Percentiles rank a stretch among this genome's conserved stretches.
These are phyloP conservation scores for Xanthoceras sorbifolium DNA, from an alignment of 345 rosid genomes.

Conservation along the genomic window DNA sequence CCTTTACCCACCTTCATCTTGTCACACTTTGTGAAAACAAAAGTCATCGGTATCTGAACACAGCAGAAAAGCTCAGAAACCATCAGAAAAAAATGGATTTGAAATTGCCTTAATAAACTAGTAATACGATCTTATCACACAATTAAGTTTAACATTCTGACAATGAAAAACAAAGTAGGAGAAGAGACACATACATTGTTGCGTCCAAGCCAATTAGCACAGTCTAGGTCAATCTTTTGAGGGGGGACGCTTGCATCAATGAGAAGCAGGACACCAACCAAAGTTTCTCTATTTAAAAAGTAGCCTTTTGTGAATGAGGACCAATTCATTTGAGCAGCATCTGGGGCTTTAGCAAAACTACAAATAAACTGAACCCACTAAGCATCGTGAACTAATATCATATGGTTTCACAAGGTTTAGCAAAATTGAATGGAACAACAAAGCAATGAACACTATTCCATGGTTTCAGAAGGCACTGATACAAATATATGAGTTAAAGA, in stretches of 20 bases:
- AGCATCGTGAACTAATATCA: background rate
- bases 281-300: slow-evolving; percentile 77
- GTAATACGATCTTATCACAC: background rate
- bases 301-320: slow-evolving; percentile 90
- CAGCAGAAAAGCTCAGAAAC: background rate
- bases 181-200: slow-evolving; percentile 54
- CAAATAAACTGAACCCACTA: slow-evolving; percentile 10
- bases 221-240: slow-evolving; percentile 90
- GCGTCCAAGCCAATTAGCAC: slow-evolving; percentile 95
- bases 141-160: background rate
- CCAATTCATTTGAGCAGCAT: slow-evolving; percentile 86
- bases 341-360: slow-evolving; percentile 87
- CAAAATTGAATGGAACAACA: background rate
- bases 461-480: background rate
- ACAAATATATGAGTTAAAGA: background rate
- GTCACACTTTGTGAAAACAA: slow-evolving; percentile 88
- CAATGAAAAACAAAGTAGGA: background rate
- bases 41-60: slow-evolving; percentile 79
- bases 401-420: background rate
- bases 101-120: background rate
- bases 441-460: background rate
- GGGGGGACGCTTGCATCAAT: slow-evolving; percentile 92
- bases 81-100: background rate
- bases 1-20: slow-evolving; percentile 76
- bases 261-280: slow-evolving; percentile 78